These are phyloP conservation scores for Picea mariana DNA, from an alignment of 83 land plant genomes.

Conservation along the genomic window DNA sequence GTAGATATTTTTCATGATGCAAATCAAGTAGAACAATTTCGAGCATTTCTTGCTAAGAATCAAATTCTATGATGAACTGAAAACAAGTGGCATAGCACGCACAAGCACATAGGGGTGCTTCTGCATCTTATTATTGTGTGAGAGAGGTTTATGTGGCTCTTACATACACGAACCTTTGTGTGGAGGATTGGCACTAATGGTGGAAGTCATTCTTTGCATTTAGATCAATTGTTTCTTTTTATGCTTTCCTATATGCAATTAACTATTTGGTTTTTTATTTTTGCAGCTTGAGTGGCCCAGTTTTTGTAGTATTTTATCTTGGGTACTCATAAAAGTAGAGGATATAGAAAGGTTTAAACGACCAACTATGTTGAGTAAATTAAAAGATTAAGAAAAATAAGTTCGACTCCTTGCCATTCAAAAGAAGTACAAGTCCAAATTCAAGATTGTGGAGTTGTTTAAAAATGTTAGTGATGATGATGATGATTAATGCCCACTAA, in stretches of 20 bases:
- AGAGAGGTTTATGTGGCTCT: slow-evolving; percentile 80
- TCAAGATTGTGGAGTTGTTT: slow-evolving; percentile 74
- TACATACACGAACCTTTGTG: no score
- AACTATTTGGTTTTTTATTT: slow-evolving; percentile 75
- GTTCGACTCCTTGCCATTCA: no score
- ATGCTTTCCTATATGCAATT: slow-evolving; percentile 71
- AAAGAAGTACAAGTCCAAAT: no score
- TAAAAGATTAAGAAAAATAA: no score
- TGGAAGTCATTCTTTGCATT: slow-evolving; percentile 87
- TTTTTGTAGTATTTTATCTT: slow-evolving; percentile 59
- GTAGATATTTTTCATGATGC: no score
- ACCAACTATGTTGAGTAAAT: no score
- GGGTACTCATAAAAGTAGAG: slow-evolving; percentile 37
- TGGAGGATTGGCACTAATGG: slow-evolving; percentile 90
- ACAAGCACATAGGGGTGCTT: slow-evolving; percentile 26
- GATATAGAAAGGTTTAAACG: no score
- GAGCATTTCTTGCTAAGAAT: no score
- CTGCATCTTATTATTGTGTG: slow-evolving; percentile 70
- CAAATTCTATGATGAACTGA: no score
- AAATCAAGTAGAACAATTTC: no score
- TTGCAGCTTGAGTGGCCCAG: slow-evolving; percentile 73
- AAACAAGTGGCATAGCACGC: no score
- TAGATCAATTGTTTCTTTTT: slow-evolving; percentile 55
- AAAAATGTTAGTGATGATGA: slow-evolving; percentile 54
- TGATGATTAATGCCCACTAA: no score